Conservation (phyloP, 2,329 filamentous ascomycete species). For the Penicillium occitanis region DNA sequence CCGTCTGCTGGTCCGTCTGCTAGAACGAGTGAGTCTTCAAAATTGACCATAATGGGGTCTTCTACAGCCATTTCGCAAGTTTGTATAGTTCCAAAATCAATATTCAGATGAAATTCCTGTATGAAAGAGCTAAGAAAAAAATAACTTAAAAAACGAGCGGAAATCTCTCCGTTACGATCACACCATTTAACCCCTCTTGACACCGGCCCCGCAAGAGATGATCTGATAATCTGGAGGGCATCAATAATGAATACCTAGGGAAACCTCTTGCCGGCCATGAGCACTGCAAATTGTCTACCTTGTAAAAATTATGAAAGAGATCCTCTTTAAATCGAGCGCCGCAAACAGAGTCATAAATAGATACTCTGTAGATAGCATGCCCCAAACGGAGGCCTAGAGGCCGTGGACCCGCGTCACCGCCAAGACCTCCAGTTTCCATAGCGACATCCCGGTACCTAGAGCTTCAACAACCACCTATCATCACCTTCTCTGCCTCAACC, state of each 20-base stretch:
- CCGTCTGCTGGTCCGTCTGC: not conserved
- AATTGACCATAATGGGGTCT: not conserved
- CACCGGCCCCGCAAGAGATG: not conserved
- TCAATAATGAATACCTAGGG: not conserved
- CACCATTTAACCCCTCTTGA: slow-evolving; percentile 7
- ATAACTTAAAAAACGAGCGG: not conserved
- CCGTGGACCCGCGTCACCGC: not conserved
- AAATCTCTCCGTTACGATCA: not conserved
- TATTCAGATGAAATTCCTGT: not conserved
- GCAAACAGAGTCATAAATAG: not conserved
- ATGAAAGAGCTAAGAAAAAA: too few relatives aligned
- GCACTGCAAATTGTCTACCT: too few relatives aligned
- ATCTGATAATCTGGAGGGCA: not conserved
- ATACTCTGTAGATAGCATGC: not conserved
- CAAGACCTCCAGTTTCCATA: slow-evolving; percentile 13
- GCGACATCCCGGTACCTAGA: not conserved
- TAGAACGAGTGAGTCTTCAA: not conserved
- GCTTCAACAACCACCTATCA: not conserved
- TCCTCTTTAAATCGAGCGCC: not conserved
- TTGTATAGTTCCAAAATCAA: not conserved
- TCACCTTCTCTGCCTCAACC: not conserved
- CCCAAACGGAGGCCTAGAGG: not conserved
- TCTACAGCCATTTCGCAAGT: not conserved
- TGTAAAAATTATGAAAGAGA: not conserved
- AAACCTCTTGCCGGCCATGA: too few relatives aligned